phyloP scores from a whole-genome alignment of 768 basidiomycete species.

The Leccinum boreale region DNA sequence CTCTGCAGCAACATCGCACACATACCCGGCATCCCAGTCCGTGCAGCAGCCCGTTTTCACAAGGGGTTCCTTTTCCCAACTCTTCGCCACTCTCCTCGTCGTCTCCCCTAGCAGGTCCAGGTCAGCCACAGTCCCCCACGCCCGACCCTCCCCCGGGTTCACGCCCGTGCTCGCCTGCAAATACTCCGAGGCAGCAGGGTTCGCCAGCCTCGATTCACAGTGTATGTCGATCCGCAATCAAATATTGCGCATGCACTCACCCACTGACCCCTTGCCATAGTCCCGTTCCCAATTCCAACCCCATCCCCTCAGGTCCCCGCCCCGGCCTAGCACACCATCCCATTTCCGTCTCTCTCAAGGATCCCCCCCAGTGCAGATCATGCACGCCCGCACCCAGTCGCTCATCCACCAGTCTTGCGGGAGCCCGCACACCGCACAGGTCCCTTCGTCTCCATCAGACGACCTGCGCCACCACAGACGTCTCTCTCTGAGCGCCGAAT shows the following conservation, averaged over 20 bases:
- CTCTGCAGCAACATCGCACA: slow-evolving; percentile 1
- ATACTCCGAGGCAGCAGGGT: background rate
- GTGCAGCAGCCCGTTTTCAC: slow-evolving; percentile 5
- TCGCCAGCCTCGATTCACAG: slow-evolving; percentile 12
- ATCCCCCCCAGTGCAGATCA: background rate
- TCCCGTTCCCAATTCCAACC: slow-evolving; percentile 7
- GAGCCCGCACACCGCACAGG: background rate
- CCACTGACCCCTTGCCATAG: background rate
- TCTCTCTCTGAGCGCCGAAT: slow-evolving; percentile 10
- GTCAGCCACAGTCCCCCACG: slow-evolving; percentile 1
- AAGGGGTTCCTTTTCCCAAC: slow-evolving; percentile 11
- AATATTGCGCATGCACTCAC: too few species aligned
- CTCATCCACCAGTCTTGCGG: slow-evolving; percentile 16
- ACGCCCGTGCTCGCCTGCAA: slow-evolving; percentile 6
- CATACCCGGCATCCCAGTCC: slow-evolving; percentile 13
- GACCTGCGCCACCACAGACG: background rate
- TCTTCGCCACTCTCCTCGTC: slow-evolving; percentile 11
- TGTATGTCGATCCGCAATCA: slow-evolving; percentile 7
- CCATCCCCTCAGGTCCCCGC: background rate
- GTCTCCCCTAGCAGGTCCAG: slow-evolving; percentile 8
- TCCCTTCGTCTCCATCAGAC: background rate
- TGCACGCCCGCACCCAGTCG: slow-evolving; percentile 13
- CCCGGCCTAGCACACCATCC: slow-evolving; percentile 4
- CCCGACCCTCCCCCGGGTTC: background rate
- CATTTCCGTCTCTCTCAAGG: slow-evolving; percentile 1